Evolutionary conservation across 441 rosid genomes (phyloP).

Genomic region (Populus tomentosa): DNA sequence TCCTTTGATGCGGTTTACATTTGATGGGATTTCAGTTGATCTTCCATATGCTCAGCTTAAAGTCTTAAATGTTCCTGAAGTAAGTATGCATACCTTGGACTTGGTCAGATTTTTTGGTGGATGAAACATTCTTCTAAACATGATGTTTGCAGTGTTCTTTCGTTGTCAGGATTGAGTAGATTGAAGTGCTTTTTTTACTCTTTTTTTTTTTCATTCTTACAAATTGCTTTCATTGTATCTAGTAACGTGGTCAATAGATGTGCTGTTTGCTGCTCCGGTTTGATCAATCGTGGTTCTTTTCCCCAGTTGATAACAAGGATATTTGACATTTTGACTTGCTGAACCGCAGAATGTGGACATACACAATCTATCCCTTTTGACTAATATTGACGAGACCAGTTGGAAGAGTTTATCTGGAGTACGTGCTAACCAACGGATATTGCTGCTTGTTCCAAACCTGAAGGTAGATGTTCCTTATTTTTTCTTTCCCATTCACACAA

Average conservation of each 20-base stretch:
- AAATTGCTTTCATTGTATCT: background rate
- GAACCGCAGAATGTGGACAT: conserved; percentile 45
- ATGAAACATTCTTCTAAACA: background rate
- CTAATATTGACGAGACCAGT: conserved; percentile 47
- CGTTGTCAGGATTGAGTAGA: background rate
- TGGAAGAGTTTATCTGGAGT: conserved; percentile 63
- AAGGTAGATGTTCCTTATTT: conserved; percentile 21
- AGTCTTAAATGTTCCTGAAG: conserved; percentile 39
- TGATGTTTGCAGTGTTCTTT: background rate
- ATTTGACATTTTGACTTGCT: background rate
- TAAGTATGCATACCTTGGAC: conserved; percentile 16
- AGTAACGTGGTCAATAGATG: background rate
- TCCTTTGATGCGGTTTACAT: conserved; percentile 50
- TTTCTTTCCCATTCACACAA: background rate
- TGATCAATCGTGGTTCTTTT: background rate
- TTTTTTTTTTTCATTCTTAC: background rate
- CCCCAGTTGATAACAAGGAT: background rate
- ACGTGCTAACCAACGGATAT: conserved; percentile 38
- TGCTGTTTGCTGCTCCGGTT: background rate
- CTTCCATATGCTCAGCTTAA: conserved; percentile 52
- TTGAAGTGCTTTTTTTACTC: background rate
- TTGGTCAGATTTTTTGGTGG: conserved; percentile 2
- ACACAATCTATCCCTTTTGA: conserved; percentile 39
- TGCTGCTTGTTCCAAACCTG: conserved; percentile 48
- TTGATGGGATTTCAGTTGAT: conserved; percentile 57